Base-by-base conservation (phyloP, 768 basidiomycete genomes). In the Trametes coccinea region DNA sequence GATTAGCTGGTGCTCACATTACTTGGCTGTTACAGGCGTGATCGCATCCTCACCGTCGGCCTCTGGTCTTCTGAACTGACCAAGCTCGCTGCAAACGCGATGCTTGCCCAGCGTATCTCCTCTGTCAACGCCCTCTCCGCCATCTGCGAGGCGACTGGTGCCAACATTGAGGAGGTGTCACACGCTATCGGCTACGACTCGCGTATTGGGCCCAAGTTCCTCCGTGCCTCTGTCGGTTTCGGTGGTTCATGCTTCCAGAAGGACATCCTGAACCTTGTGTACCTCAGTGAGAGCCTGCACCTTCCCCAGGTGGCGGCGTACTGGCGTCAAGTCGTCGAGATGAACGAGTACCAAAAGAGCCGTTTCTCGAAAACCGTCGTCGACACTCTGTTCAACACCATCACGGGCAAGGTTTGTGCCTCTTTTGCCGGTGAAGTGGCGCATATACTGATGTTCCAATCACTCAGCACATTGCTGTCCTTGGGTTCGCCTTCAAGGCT, bases 211-310 rank as follows among this genome's bases (percentile, higher is more conserved):
- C 84, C 93, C 68, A 96, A 91, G 75, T 99, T 99, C 85, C 80
- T 99, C 71, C 93, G 92, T 73, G 92, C 93, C 44, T 91, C 89
- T 51, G 95, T 97, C 69, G 96, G 97, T 22, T 99, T 99, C 70
- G 96, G 97, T 63, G 97, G 97, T 40, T 93, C 90, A 11, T 99
- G 96, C 80, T 99, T 99, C 92, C 96, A 98, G 79, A 98, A 99
- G 76, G 96, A 99, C 72, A 98, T 98, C 76, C 87, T 99, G 71
- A 99, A 99, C 80, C 82, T 99, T 63, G 97, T 98, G 47, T 99
- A 99, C 79, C 86, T 99, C 46, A 90, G 87, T 72, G 95, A 98
- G 78, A 93, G 90, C 64, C 78, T 93, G 57, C 94, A 98, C 77
- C 83, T 99, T 56, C 95, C 95, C 41, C 94, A 98, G 75, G 95